Evolutionary conservation across 2,329 filamentous ascomycete genomes (phyloP), one percentile per base, ranked within the genome.

Genomic region (Sporothrix pallida): DNA sequence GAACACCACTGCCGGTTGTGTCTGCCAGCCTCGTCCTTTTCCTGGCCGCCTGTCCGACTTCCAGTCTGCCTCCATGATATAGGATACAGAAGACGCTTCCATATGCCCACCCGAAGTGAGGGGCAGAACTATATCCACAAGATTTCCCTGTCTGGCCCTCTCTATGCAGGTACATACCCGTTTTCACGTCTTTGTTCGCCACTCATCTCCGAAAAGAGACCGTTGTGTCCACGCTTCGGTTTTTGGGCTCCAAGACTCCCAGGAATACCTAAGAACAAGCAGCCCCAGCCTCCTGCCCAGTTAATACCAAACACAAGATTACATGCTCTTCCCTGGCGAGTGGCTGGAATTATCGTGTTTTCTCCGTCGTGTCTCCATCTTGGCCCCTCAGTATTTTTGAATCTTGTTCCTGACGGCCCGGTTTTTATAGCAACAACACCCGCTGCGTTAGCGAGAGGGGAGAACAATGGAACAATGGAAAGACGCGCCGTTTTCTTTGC

Each of bases 141-240:
- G 20, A 15, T 4, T 15, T 23, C 13, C 23, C 10, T 26, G 13
- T 17, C 7, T 56, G 58, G 60, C 42, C 17, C 60, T 20, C n/a
- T 10, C 15, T 17, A 63, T 44, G 60, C 60, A 63, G 58, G 26
- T 63, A 63, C 60, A 31, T 20, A 9, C 3, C 26, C 7, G 31
- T 4, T 62, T 42, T 62, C 31, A 20, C 31, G 31, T n/a, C 12
- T 15, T 20, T 12, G 12, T n/a, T 63, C 31, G 60, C 60, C 60
- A 63, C 60, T 44, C 60, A 44, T 63, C 60, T 44, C 17, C 31
- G 60, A 63, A 37, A 44, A 42, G 60, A 63, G 31, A 17, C 60
- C 54, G 54, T 20, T 12, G 7, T 26, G 54, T 56, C 23, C 54
- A 56, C 54, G n/a, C 9, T 20, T 56, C 54, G 54, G 54, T 26